These are phyloP conservation scores for Pseudocercospora vitis DNA, from an alignment of 2,329 filamentous ascomycete species.

Conservation along the genomic window DNA sequence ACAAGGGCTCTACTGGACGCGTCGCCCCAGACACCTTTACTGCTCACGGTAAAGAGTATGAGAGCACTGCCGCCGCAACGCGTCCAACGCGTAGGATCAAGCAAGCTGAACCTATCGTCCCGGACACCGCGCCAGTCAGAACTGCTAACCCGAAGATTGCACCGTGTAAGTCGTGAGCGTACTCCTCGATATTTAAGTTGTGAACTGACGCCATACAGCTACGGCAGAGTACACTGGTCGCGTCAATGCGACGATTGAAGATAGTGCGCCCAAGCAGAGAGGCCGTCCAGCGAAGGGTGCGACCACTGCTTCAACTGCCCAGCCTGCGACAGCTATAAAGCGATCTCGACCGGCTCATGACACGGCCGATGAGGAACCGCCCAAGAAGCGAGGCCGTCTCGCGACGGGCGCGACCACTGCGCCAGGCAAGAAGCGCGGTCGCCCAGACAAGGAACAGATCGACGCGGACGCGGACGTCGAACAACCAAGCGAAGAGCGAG, in stretches of 20 bases:
- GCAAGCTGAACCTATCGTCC: slow-evolving; percentile 11
- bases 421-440: slow-evolving; percentile 21
- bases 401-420: slow-evolving; percentile 20
- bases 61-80: slow-evolving; percentile 32
- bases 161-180: neutral
- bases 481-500: slow-evolving; percentile 15
- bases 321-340: slow-evolving; percentile 19
- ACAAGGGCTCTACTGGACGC: too few species aligned
- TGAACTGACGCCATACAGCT: slow-evolving; percentile 1
- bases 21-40: slow-evolving; percentile 24
- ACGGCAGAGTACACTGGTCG: slow-evolving; percentile 1
- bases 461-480: slow-evolving; percentile 2
- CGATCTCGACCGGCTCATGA: slow-evolving; percentile 25
- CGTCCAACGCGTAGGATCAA: slow-evolving; percentile 26
- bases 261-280: slow-evolving; percentile 32
- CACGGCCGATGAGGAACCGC: slow-evolving; percentile 14
- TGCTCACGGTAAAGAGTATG: slow-evolving; percentile 29
- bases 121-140: slow-evolving; percentile 9
- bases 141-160: slow-evolving; percentile 10
- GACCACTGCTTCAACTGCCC: slow-evolving; percentile 14
- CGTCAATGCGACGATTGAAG: neutral
- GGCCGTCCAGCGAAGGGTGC: slow-evolving; percentile 27
- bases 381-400: slow-evolving; percentile 33
- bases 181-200: neutral
- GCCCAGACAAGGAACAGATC: slow-evolving; percentile 16